Conservation (phyloP, 2,329 filamentous ascomycete genomes). For the Botrytis deweyae region DNA sequence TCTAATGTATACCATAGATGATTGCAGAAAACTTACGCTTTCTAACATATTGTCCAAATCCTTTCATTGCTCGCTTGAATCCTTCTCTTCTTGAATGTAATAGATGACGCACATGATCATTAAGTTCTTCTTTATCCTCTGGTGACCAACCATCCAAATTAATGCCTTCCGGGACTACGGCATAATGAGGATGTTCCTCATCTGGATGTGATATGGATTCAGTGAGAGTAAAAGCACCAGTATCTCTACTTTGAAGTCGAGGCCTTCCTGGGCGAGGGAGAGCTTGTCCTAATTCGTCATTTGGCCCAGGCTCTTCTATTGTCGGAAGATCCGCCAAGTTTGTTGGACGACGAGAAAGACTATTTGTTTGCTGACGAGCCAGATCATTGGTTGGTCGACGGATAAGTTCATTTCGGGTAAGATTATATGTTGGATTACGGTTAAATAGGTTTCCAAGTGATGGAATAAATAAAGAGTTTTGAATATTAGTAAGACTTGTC, state of each 20-base stretch:
- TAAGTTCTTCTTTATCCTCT: constrained; percentile 72
- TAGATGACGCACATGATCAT: constrained; percentile 85
- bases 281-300: constrained; percentile 11
- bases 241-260: constrained; percentile 27
- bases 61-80: constrained; percentile 76
- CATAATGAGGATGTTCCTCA: constrained; percentile 63
- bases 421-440: constrained; percentile 73
- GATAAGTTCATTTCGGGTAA: constrained; percentile 49
- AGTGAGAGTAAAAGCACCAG: constrained; percentile 38
- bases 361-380: constrained; percentile 10
- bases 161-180: constrained; percentile 73
- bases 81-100: constrained; percentile 76
- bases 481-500: constrained; percentile 82
- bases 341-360: constrained; percentile 10
- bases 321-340: constrained; percentile 19
- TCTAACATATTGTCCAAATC: constrained; percentile 76
- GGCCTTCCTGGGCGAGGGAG: background rate
- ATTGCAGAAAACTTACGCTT: constrained; percentile 53
- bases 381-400: constrained; percentile 38
- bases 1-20: constrained; percentile 13
- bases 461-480: constrained; percentile 85
- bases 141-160: constrained; percentile 72
- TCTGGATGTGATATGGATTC: constrained; percentile 69
- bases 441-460: constrained; percentile 76
- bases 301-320: constrained; percentile 22